Percentiles rank a stretch among this genome's conserved stretches.
Evolutionary conservation across 2,329 filamentous ascomycete genomes (phyloP).

Genomic region (Sporothrix curviconia): DNA sequence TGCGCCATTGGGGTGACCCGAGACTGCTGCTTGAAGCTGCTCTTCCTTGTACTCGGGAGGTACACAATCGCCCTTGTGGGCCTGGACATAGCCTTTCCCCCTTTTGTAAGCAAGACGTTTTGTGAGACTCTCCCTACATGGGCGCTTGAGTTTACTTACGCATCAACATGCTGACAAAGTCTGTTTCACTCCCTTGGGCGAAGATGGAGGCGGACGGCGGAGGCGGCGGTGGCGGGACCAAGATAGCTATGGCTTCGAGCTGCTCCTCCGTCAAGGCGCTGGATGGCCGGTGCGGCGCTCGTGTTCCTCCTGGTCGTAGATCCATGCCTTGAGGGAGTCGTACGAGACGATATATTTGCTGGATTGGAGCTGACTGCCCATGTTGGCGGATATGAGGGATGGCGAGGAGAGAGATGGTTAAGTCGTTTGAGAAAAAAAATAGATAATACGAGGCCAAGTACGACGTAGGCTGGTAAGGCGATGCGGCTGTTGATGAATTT

Average conservation of each 20-base stretch:
- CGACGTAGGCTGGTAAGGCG: no score
- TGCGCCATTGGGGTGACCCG: conserved; percentile 21
- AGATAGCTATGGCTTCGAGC: conserved; percentile 33
- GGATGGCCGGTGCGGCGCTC: conserved; percentile 28
- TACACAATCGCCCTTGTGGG: conserved; percentile 14
- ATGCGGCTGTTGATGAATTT: no score
- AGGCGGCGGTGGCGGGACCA: conserved; percentile 21
- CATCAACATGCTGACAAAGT: conserved; percentile 36
- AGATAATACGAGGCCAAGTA: no score
- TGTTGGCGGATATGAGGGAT: background rate
- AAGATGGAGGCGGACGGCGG: background rate
- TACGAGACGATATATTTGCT: background rate
- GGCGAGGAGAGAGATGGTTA: no score
- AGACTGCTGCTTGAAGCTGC: background rate
- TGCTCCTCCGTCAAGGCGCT: conserved; percentile 33
- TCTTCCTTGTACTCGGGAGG: conserved; percentile 23
- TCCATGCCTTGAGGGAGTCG: conserved; percentile 31
- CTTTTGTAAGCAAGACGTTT: background rate
- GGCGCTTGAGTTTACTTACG: conserved; percentile 23
- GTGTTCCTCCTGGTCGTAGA: conserved; percentile 33
- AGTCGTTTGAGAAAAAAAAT: no score
- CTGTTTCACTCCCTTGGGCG: conserved; percentile 13
- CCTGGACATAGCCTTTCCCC: conserved; percentile 26
- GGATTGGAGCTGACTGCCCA: background rate
- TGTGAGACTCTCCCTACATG: background rate